Evolutionary conservation across 257 asterid species (phyloP), one percentile per base, ranked within the genome.

Genomic region (Asclepias syriaca): DNA sequence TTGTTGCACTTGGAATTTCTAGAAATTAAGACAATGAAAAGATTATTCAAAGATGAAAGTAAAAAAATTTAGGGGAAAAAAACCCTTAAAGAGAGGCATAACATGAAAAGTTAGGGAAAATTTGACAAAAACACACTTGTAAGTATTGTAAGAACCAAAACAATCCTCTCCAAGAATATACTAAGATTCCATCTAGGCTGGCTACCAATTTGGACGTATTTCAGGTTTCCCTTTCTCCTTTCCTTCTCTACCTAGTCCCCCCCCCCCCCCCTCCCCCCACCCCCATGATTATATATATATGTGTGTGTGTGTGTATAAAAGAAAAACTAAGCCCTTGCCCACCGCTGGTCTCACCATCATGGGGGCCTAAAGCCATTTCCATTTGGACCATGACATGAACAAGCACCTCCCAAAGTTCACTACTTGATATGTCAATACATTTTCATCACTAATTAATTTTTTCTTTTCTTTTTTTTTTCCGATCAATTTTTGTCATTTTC

Each of bases 331-430:
- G 6, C 21, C 39, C 21, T 64, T 2, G 11, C 27, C 68, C 68
- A 74, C 72, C 73, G 78, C 54, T 67, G 24, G 69, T 68, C 69
- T 67, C 74, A 32, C 63, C 73, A 68, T 75, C 73, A 46, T 69
- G 58, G 48, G 11, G 48, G 49, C 56, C 6, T 18, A 46, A 46
- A 56, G 54, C 19, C 48, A 43, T 43, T 6, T 50, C 18, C 34
- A 21, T 24, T 67, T 19, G 61, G 73, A 75, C 56, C 74, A 68
- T 45, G 1, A 15, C 70, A 73, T 53, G 6, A 49, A 32, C 63
- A 60, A 59, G 58, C 19, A 16, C 32, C 48, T 13, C 48, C 11
- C 8, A 40, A 40, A 40, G 46, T 40, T 8, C 48, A 19, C 15
- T 21, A 66, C 53, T 19, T 8, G 3, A 65, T n/a, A 7, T 21